Evolutionary conservation across 1,139 yeast species (phyloP), one percentile per base, ranked within the genome.

Genomic region (Chernovozyma aurita): DNA sequence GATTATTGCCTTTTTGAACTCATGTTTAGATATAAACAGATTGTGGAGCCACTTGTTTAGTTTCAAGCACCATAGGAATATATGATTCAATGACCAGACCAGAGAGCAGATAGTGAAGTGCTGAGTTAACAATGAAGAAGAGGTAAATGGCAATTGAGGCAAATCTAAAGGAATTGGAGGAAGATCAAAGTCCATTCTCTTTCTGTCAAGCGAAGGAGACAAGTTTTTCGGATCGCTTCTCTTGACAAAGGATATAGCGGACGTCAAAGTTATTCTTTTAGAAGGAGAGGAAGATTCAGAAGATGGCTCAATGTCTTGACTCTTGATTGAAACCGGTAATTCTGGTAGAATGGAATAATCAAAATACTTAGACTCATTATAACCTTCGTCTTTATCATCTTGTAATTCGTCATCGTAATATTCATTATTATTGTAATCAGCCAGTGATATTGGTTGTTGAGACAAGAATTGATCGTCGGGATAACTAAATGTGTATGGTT

Each of bases 111-210:
- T 48, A 28, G 50, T 54, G 38, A 77, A 67, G 44, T 78, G 82
- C 17, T 63, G 60, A 24, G 66, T 65, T n/a, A 65, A 67, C 30
- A 80, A 55, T 1, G 73, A 57, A 3, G 74, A 66, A 0, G 82
- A 69, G 7, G 75, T 55, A 42, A 79, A 79, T 3, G 83, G 84
- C 12, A 79, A 61, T 31, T 70, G 66, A 0, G 85, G 85, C 13
- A 78, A 59, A 25, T 74, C 77, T 20, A 66, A 47, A 1, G 84
- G 83, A 4, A 72, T 65, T 0, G 74, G 71, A 0, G 81, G 81
- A 16, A 76, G 52, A 3, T 46, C 59, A 25, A 48, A 57, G 33
- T 55, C 47, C 35, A 48, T 52, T 33, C 47, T 45, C 22, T 40
- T 40, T 6, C 37, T 43, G 15, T 33, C 30, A 13, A 27, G 25